Evolutionary conservation across 345 rosid genomes (phyloP), one percentile per base, ranked within the genome.

Genomic region (Populus ilicifolia): DNA sequence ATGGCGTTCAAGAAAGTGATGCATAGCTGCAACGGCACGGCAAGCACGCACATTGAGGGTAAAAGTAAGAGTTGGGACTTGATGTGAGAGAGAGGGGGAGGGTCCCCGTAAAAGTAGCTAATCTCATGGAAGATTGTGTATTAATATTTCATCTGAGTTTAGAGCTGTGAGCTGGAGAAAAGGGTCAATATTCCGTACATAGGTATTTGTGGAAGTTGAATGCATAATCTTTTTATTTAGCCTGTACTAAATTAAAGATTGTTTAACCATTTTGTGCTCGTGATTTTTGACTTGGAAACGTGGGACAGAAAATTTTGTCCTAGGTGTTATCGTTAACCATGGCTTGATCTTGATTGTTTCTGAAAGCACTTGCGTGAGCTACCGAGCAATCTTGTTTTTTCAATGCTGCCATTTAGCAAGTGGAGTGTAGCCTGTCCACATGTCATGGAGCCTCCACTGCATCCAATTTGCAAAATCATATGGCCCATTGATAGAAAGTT

Each of bases 221-320:
- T 5, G 10, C 64, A 59, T n/a, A 23, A 59, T 10, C 29, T 9
- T 61, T 70, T 77, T 33, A 3, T 27, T 33, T 46, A 36, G 25
- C 59, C 27, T 61, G 38, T 33, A 41, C 36, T 56, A n/a, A 71
- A 69, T 61, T 48, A 21, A 10, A 30, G 9, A n/a, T 33, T 48
- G 38, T 39, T 39, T 25, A 2, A 10, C 43, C 33, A 5, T 50
- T 70, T 81, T 29, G 30, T 63, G 46, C 39, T 35, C 27, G 33
- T 21, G 12, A 9, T n/a, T 20, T 30, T 75, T 75, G 73, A 74
- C 84, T 70, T 67, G 17, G 41, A 71, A 69, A 69, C 66, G 9
- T 18, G 80, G 71, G 62, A 62, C 36, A 21, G n/a, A 27, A 39
- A 73, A 48, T 64, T 23, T 69, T 70, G 71, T 44, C 56, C 62